Conservation (phyloP, 805 yeast species). For the Teunomyces cretensis region DNA sequence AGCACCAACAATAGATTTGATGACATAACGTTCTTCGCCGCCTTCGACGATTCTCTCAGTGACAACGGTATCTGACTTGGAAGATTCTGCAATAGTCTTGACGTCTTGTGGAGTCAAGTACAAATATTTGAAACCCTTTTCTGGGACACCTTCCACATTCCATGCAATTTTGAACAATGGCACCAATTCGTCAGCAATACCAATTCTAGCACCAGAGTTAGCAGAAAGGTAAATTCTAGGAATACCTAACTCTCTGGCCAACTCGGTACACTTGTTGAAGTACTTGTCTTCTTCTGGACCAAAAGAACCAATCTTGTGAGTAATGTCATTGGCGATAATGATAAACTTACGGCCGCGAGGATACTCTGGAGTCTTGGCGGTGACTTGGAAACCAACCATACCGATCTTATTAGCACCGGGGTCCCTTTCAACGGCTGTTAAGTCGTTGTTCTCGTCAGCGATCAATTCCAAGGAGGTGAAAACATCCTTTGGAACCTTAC, state of each 20-base stretch:
- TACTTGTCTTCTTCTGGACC: constrained; percentile 95
- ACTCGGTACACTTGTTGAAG: constrained; percentile 89
- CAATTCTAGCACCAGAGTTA: constrained; percentile 98
- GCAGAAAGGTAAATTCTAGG: constrained; percentile 97
- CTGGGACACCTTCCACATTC: constrained; percentile 73
- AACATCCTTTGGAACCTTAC: constrained; percentile 70
- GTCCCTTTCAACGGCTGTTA: constrained; percentile 89
- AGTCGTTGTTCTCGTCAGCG: constrained; percentile 71
- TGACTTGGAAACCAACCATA: constrained; percentile 94
- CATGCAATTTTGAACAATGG: constrained; percentile 90
- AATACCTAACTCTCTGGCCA: constrained; percentile 85
- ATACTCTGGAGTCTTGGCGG: constrained; percentile 93
- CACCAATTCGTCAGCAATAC: constrained; percentile 93
- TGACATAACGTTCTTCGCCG: constrained; percentile 80
- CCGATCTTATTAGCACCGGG: constrained; percentile 96
- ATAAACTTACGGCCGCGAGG: constrained; percentile 94
- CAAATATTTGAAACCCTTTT: constrained; percentile 87
- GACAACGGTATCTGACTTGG: constrained; percentile 59
- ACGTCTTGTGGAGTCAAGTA: constrained; percentile 73
- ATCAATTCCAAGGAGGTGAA: constrained; percentile 82
- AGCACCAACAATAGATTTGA: constrained; percentile 84
- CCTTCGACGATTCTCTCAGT: constrained; percentile 80
- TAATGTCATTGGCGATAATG: constrained; percentile 94
- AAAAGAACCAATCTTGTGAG: constrained; percentile 97
- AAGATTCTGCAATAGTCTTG: constrained; percentile 54